A percentile compares a stretch with the other conserved stretches of the same genome.
Evolutionary conservation across 306 rosid genomes (phyloP).

Genomic region (Cotoneaster glaucophyllus): DNA sequence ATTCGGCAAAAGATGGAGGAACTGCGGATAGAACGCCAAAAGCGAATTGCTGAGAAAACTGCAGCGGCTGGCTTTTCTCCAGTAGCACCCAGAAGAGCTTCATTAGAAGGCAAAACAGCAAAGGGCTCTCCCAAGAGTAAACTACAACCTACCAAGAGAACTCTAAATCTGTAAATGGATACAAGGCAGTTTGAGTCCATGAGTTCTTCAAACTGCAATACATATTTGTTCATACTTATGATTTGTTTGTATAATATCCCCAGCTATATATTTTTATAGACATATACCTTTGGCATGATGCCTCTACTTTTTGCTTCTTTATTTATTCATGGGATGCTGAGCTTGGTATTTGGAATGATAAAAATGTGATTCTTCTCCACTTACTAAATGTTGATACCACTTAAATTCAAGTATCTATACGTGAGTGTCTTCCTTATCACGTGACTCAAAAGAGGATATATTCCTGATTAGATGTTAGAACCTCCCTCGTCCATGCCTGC

Average conservation of each 20-base stretch:
- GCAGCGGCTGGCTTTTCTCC: constrained; percentile 35
- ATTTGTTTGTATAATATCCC: background rate
- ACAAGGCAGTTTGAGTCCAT: background rate
- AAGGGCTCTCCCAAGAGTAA: constrained; percentile 33
- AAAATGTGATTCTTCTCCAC: background rate
- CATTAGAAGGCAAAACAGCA: constrained; percentile 26
- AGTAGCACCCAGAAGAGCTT: constrained; percentile 24
- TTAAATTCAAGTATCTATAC: too few relatives aligned
- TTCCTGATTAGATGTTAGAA: too few relatives aligned
- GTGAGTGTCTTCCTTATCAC: too few relatives aligned
- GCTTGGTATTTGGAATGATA: background rate
- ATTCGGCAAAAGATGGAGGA: constrained; percentile 52
- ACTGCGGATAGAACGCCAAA: constrained; percentile 38
- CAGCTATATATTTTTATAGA: background rate
- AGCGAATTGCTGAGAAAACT: constrained; percentile 62
- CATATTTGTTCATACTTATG: background rate
- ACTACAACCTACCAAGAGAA: constrained; percentile 22
- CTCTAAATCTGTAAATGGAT: background rate
- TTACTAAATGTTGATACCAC: background rate
- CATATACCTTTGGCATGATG: background rate
- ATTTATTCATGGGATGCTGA: background rate
- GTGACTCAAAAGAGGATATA: too few relatives aligned
- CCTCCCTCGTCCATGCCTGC: background rate
- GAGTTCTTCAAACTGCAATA: background rate
- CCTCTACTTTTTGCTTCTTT: background rate